phyloP scores from a whole-genome alignment of 2,329 filamentous ascomycete species.

The Microdochium nivale region DNA sequence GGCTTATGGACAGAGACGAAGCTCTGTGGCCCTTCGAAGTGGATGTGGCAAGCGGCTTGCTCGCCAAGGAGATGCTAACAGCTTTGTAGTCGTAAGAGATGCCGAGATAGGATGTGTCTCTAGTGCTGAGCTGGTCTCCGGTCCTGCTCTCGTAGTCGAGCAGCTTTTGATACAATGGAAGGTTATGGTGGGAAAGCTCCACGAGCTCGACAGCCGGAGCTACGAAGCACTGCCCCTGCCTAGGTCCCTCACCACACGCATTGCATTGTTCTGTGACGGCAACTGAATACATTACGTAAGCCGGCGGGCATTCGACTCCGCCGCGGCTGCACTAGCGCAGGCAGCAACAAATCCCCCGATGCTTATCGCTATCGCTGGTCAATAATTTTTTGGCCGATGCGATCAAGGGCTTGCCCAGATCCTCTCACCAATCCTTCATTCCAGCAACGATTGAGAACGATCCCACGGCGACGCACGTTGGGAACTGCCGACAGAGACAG shows the following conservation, averaged over 20 bases:
- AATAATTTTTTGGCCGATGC: not conserved
- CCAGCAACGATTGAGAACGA: not conserved
- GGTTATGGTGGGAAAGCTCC: too few species aligned
- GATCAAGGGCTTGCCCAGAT: not conserved
- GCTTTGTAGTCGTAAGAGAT: too few species aligned
- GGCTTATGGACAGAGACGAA: too few species aligned
- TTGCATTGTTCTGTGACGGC: not conserved
- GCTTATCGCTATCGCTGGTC: slow-evolving; percentile 4
- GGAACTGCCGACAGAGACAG: slow-evolving; percentile 11
- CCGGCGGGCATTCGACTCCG: not conserved
- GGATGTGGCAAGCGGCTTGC: too few species aligned
- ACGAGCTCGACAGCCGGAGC: too few species aligned
- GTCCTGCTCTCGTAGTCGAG: too few species aligned
- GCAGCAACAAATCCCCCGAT: not conserved
- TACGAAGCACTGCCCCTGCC: too few species aligned
- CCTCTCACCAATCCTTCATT: not conserved
- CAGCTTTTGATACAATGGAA: too few species aligned
- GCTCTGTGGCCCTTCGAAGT: too few species aligned
- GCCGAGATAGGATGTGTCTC: too few species aligned
- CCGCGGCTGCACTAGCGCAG: not conserved
- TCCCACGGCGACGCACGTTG: not conserved
- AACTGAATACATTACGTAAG: not conserved
- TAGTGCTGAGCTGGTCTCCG: too few species aligned
- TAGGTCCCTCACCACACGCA: not conserved
- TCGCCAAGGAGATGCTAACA: too few species aligned